Conservation (phyloP, 306 rosid genomes). For the Medicago arabica region DNA sequence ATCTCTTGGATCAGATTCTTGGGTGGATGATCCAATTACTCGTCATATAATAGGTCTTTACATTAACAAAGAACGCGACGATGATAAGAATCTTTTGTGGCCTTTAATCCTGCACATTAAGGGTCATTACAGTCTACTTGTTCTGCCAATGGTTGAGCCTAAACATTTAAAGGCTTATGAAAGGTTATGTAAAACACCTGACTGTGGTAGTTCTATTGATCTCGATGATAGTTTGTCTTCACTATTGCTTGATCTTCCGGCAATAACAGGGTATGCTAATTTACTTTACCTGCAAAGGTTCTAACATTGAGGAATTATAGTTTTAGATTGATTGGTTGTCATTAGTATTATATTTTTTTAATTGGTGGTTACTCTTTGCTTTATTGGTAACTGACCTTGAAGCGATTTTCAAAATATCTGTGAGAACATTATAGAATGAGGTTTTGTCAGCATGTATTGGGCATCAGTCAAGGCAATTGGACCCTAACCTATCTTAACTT, state of each 20-base stretch:
- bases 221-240: constrained; percentile 80
- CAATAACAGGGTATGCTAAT: constrained; percentile 98
- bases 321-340: constrained; percentile 18
- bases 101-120: constrained; percentile 78
- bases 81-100: constrained; percentile 69
- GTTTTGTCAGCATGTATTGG: constrained; percentile 26
- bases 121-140: constrained; percentile 67
- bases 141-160: constrained; percentile 86
- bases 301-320: constrained; percentile 30
- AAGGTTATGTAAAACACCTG: constrained; percentile 68
- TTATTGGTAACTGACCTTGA: background rate
- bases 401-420: background rate
- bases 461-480: background rate
- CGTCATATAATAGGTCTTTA: constrained; percentile 77
- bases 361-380: background rate
- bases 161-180: constrained; percentile 71
- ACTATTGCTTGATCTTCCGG: constrained; percentile 82
- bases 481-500: background rate
- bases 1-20: constrained; percentile 82
- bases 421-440: background rate
- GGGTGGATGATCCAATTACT: constrained; percentile 95
- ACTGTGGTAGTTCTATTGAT: constrained; percentile 81
- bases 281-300: constrained; percentile 60
- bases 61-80: constrained; percentile 61
- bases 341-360: background rate